Conservation (phyloP, 805 yeast genomes). For the Starmera amethionina region DNA sequence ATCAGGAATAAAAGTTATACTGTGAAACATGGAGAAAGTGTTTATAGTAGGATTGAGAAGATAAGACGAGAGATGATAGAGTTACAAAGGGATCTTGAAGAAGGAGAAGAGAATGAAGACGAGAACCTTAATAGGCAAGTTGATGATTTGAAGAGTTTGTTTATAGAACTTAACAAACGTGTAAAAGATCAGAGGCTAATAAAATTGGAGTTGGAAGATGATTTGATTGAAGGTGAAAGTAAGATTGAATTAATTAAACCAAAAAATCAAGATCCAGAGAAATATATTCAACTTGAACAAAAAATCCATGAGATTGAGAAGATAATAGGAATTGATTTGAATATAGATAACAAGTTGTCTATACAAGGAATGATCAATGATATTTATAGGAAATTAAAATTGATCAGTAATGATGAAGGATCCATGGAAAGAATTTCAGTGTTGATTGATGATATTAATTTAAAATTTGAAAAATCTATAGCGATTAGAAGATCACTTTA, state of each 20-base stretch:
- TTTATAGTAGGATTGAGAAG: conserved; percentile 27
- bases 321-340: background rate
- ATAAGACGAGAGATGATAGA: conserved; percentile 30
- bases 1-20: conserved; percentile 18
- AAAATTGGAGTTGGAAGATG: conserved; percentile 2
- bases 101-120: conserved; percentile 17
- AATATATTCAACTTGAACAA: conserved; percentile 3
- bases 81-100: conserved; percentile 16
- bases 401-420: conserved; percentile 18
- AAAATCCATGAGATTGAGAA: conserved; percentile 2
- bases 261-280: conserved; percentile 4
- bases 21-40: conserved; percentile 23
- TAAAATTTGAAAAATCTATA: conserved; percentile 18
- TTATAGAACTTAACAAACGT: background rate
- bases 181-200: background rate
- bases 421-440: conserved; percentile 11
- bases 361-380: conserved; percentile 14
- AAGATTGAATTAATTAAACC: conserved; percentile 4
- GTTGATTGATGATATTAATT: conserved; percentile 16
- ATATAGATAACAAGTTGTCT: background rate
- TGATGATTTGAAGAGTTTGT: background rate
- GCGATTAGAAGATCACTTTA: conserved; percentile 13
- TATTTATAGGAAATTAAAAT: conserved; percentile 18
- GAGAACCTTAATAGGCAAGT: background rate
- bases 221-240: background rate